Evolutionary conservation across 1,284 basidiomycete genomes (phyloP), one percentile per base, ranked within the genome.

Genomic region (Agroathelia rolfsii): DNA sequence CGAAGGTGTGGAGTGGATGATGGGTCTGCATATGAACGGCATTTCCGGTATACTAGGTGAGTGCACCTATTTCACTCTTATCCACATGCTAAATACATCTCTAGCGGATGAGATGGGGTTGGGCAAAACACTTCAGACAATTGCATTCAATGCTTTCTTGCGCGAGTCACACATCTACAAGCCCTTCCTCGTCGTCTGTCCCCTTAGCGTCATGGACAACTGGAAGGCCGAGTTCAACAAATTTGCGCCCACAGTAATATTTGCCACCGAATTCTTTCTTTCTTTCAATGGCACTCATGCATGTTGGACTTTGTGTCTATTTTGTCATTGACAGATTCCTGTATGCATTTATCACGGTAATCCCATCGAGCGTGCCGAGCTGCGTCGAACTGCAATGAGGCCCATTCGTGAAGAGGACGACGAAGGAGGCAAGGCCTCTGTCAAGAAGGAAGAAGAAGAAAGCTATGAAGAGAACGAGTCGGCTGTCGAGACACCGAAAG

Each of bases 1-100:
- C 2, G 88, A 92, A 33, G 94, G 94, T 4, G 73, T 97, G 10
- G 86, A 94, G 42, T 98, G 94, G 94, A 89, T 98, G 81, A 81
- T 86, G 4, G 80, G 79, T 20, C 61, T 98, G 7, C 89, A 92
- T 55, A 79, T 89, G 57, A 95, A 94, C 46, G 92, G 94, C 2
- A 79, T 96, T 32, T 93, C 90, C 23, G 93, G 94, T 3, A 96
- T 96, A 37, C 56, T 97, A 19, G 88, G 78, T 79, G 45, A 21
- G 74, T 61, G 18, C 16, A 5, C 20, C 16, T 18, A 7, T 8
- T 18, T 11, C 11, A 7, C 18, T 8, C 22, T 21, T 12, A 27
- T 23, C 30, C 8, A 8, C 14, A 3, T 32, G 23, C 24, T 35
- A 29, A 35, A 19, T 34, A 22, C 13, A 23, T 39, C n/a, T n/a